Percentiles rank a stretch among this genome's conserved stretches.
Conservation (phyloP, 176 grass and related monocot species). For the Tillandsia leiboldiana region DNA sequence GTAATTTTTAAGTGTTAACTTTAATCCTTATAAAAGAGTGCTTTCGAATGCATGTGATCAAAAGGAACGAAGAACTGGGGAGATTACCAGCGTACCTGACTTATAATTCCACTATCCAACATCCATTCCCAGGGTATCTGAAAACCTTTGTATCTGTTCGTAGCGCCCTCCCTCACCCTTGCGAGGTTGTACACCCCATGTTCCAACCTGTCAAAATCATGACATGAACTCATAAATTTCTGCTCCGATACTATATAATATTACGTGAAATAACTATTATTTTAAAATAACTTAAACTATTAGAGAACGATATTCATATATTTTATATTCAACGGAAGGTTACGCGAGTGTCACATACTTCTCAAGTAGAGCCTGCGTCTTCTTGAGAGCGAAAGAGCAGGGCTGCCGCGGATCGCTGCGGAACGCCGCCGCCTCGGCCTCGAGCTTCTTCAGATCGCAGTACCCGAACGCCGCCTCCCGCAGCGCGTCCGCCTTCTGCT, state of each 20-base stretch:
- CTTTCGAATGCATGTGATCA: too few species aligned
- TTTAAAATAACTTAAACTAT: neutral
- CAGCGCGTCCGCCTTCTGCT: conserved; percentile 93
- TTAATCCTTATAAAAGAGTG: too few species aligned
- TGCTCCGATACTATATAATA: too few species aligned
- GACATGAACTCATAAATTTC: too few species aligned
- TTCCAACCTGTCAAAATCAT: conserved; percentile 47
- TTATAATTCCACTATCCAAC: conserved; percentile 62
- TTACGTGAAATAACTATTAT: neutral
- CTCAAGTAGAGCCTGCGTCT: conserved; percentile 87
- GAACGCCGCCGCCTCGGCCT: conserved; percentile 45
- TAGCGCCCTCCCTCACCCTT: conserved; percentile 61
- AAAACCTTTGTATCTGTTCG: conserved; percentile 60
- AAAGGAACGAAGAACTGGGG: neutral
- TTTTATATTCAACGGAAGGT: too few species aligned
- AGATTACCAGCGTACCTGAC: conserved; percentile 42
- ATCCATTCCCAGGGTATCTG: conserved; percentile 89
- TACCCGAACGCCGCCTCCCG: conserved; percentile 97
- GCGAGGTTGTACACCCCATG: conserved; percentile 82
- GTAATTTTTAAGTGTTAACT: too few species aligned
- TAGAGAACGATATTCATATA: neutral
- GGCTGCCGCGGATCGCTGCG: conserved; percentile 55
- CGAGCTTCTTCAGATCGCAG: conserved; percentile 80
- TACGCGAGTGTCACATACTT: conserved; percentile 37
- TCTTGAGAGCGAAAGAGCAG: conserved; percentile 65